Evolutionary conservation across 2,329 filamentous ascomycete genomes (phyloP), one percentile per base, ranked within the genome.

Genomic region (Colletotrichum destructivum): DNA sequence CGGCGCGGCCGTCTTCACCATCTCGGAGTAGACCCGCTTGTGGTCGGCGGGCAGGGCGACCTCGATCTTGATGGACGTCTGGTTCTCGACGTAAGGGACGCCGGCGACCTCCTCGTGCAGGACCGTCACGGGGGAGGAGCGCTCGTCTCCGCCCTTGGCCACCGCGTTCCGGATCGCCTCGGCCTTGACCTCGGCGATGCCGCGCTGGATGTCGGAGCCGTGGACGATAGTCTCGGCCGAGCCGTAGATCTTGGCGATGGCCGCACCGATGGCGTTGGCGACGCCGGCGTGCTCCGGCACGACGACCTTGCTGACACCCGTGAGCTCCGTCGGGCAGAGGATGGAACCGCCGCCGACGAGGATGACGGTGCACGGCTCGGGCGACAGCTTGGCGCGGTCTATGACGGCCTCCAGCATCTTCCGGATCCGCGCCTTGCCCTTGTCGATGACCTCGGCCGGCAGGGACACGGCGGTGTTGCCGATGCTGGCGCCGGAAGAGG

Each of bases 261-360:
- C 74, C 8, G 75, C 76, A 49, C 76, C 76, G 5, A 77, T 66
- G 7, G 75, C 76, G 54, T 76, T 77, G 4, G 76, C 76, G 11
- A 76, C 75, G 3, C 66, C 72, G 3, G 74, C 73, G 57, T 76
- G 71, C 63, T 74, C 65, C 2, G 76, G 73, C 1, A 74, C 62
- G 23, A 76, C 66, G 31, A 76, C 72, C 42, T 62, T 67, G 35
- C 70, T 69, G 16, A 76, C 76, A 0, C 75, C 75, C 2, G 72
- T 62, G 4, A 77, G 75, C 26, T 62, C 55, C 4, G 61, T 7
- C 2, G 75, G 75, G 44, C 75, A 76, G 18, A 76, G 62, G 1
- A 75, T 66, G 4, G 74, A 70, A n/a, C 75, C 76, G 15, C 75
- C 76, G n/a, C 76, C 76, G 3, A 77, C 75, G 12, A 77, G 61